Evolutionary conservation across 2,329 filamentous ascomycete genomes (phyloP), one percentile per base, ranked within the genome.

Genomic region (Fusarium palustre): DNA sequence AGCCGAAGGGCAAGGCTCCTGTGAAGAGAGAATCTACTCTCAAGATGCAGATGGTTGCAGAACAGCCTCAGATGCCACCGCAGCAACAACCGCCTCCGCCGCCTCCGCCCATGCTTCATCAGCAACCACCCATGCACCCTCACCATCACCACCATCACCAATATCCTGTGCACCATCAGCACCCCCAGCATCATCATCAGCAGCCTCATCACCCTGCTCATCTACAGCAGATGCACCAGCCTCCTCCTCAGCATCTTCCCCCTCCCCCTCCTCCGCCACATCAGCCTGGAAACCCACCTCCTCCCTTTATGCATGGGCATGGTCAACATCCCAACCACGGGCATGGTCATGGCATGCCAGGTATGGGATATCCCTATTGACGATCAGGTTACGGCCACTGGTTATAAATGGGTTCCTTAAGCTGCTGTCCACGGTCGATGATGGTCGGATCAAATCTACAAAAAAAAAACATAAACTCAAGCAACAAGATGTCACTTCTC

Each of bases 1-100:
- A 81, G 65, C 78, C 76, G 31, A 81, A 81, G 73, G 72, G 64
- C 47, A 79, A 80, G 64, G 61, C 75, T 25, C 67, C 72, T 7
- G 59, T 68, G 36, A 81, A 80, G 69, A 80, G 79, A 67, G 78
- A 79, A 20, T 60, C 67, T 38, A 55, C 71, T 39, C 54, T 74
- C 49, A 76, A 75, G 45, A 64, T 66, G 47, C 74, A 74, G 18
- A 64, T 68, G 53, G 71, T 69, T 30, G 64, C 65, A 20, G 67
- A 71, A 9, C 65, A 57, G 16, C 65, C 66, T 11, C 68, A 66
- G 15, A 58, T 64, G 33, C 65, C 58, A 20, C 68, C 58, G 11
- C 66, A 61, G 9, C 71, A 70, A 16, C 45, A 39, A 16, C 38
- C 18, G 28, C 63, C 58, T 4, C 63, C 52, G 15, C 69, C 61